Evolutionary conservation across 2,329 filamentous ascomycete species (phyloP), one percentile per base, ranked within the genome.

Genomic region (Corynespora cassiicola): DNA sequence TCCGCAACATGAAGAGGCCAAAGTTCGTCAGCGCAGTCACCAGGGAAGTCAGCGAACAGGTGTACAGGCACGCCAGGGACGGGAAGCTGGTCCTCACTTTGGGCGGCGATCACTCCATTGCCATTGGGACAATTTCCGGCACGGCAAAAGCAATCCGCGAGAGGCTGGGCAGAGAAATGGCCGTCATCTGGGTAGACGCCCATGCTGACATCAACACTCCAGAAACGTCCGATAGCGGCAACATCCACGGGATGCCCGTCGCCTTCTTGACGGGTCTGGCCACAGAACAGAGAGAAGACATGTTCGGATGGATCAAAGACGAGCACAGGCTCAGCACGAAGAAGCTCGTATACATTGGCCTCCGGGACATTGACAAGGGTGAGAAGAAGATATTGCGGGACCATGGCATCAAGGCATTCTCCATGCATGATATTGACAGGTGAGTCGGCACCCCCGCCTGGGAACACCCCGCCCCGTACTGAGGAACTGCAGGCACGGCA

Each of bases 131-230:
- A 31, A 84, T 99, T 56, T 86, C 87, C 18, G 94, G 94, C 25
- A 89, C 87, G 1, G 88, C 91, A 22, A 88, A 86, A 74, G 94
- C 92, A 0, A 85, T 89, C 25, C 83, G 88, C 42, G 91, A 99
- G 77, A 77, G 92, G 12, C 75, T 95, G 42, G 82, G 77, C 28
- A 80, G 86, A 39, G 92, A 97, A 58, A 85, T 96, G 48, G 94
- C 90, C 9, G 89, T 99, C 41, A 95, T 99, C 68, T 99, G 94
- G 94, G 94, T 99, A 20, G 94, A 99, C 71, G 94, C 94, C 17
- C 94, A 99, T 71, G 87, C 92, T 37, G 94, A 99, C 70, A 96
- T 99, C 77, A 99, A 99, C 75, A 90, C 88, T 1, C 94, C 92
- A 36, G 91, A 97, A 80, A 86, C 83, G 31, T 92, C 87, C 52